Base-by-base conservation (phyloP, 208 protist genomes). In the Porcisia deanei region DNA sequence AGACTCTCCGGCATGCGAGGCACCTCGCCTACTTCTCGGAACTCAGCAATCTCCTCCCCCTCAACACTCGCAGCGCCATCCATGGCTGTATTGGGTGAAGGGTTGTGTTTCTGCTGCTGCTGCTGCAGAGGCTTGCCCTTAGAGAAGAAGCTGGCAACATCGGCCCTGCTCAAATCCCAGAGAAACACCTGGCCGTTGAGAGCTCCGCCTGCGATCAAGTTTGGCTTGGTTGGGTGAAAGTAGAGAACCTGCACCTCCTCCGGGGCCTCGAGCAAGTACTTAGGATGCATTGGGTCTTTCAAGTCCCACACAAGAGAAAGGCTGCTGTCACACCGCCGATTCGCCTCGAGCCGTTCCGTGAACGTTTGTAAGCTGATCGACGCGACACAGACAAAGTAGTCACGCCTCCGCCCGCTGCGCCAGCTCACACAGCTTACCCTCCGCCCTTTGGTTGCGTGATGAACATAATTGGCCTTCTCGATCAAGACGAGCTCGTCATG, bases 141-240 rank as follows among this genome's bases (percentile, higher is more conserved):
- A 20, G 83, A 73, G 22, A 69, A 79, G 41, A 79, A 39, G 60
- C 70, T 76, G 55, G 85, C 63, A 7, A 65, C 52, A 12, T 92
- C 81, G 9, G 82, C 89, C 54, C 86, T 71, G 58, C 82, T 91
- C 34, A 98, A 79, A 65, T 98, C 93, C 94, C 95, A 98, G 6
- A 98, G 77, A 52, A 92, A 95, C 2, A 98, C 85, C 79, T 98
- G 95, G 1, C 95, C 95, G 75, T 97, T 98, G 72, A 96, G 89
- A 9, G 88, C 85, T 3, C 93, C 95, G 64, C 95, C 95, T 1
- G 81, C 94, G 22, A 98, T 82, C 30, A 97, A 77, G 71, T 95
- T 89, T 4, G 92, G 89, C n/a, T 75, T 73, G 0, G 89, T 75
- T 14, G 95, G 95, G 67, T 92, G 96, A 75, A 98, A 98, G n/a